These are phyloP conservation scores for Venturia asperata DNA, from an alignment of 2,329 filamentous ascomycete species.

Conservation along the genomic window DNA sequence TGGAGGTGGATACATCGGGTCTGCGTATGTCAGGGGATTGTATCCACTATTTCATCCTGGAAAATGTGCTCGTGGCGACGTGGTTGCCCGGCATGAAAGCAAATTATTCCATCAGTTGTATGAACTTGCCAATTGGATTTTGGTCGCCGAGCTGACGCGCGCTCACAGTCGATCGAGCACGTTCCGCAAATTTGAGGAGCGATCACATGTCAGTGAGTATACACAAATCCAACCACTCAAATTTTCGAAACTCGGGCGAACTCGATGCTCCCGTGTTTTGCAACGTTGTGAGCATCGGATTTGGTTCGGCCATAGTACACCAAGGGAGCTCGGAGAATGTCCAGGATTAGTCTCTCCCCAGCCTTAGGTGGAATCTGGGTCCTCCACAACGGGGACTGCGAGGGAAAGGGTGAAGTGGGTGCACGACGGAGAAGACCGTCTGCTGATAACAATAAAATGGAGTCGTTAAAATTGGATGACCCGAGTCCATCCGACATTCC, in stretches of 20 bases:
- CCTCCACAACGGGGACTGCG: background rate
- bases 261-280: background rate
- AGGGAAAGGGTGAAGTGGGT: background rate
- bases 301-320: conserved; percentile 4
- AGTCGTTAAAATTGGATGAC: background rate
- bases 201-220: background rate
- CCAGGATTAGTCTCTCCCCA: background rate
- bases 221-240: background rate
- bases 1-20: background rate
- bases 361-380: background rate
- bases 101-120: background rate
- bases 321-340: background rate
- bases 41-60: background rate
- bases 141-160: background rate
- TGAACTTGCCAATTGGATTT: background rate
- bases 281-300: background rate
- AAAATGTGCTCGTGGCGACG: background rate
- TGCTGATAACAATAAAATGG: background rate
- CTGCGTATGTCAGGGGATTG: background rate
- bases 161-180: background rate
- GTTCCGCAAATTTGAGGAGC: background rate
- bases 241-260: background rate
- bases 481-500: background rate
- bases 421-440: background rate
- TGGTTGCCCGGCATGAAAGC: too few relatives aligned